Evolutionary conservation across 2,329 filamentous ascomycete genomes (phyloP).

Genomic region (Venturia nashicola): DNA sequence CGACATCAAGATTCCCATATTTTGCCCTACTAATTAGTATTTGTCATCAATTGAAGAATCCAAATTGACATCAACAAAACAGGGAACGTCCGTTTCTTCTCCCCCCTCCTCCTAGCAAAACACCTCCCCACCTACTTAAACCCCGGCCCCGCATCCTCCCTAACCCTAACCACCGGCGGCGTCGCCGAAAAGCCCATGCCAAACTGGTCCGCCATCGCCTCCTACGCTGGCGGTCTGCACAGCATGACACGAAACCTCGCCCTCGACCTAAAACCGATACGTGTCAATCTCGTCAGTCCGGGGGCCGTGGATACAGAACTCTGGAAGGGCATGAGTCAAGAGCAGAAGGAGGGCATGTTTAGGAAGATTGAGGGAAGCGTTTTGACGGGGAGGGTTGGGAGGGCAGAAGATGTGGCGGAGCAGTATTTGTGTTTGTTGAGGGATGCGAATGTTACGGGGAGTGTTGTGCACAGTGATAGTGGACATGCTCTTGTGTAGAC

Average conservation of each 20-base stretch:
- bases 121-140: slow-evolving; percentile 28
- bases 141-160: slow-evolving; percentile 20
- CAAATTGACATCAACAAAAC: not conserved
- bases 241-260: slow-evolving; percentile 45
- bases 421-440: slow-evolving; percentile 8
- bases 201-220: slow-evolving; percentile 38
- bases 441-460: slow-evolving; percentile 9
- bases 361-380: slow-evolving; percentile 14
- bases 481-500: not conserved
- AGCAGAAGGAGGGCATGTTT: slow-evolving; percentile 17
- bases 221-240: slow-evolving; percentile 38
- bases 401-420: slow-evolving; percentile 20
- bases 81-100: slow-evolving; percentile 36
- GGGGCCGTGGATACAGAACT: slow-evolving; percentile 37
- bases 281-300: slow-evolving; percentile 50
- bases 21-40: too few species aligned
- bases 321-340: slow-evolving; percentile 18
- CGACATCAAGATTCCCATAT: not conserved
- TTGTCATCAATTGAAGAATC: too few species aligned
- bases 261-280: slow-evolving; percentile 48
- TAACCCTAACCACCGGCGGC: slow-evolving; percentile 44
- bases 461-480: not conserved
- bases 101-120: slow-evolving; percentile 41
- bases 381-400: slow-evolving; percentile 19
- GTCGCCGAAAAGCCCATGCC: slow-evolving; percentile 39